These are phyloP conservation scores for Camillea tinctor DNA, from an alignment of 2,329 filamentous ascomycete species.

Conservation along the genomic window DNA sequence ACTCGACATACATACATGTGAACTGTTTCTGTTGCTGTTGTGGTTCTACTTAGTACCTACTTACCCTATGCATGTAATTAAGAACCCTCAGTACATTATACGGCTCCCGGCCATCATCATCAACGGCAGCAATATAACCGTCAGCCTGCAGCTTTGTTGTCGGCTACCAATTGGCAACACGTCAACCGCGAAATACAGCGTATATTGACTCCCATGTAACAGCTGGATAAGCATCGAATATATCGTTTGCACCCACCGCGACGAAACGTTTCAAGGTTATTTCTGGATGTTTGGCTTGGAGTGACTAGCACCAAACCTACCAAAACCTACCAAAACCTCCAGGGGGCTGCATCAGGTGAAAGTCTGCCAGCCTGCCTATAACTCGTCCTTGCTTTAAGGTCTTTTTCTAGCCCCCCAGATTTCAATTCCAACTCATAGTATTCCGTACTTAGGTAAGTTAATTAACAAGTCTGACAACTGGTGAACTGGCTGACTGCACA, in stretches of 20 bases:
- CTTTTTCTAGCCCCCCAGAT: no score
- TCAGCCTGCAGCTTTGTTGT: background rate
- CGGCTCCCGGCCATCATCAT: background rate
- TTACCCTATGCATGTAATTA: background rate
- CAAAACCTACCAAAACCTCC: no score
- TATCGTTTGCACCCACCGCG: background rate
- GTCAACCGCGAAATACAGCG: background rate
- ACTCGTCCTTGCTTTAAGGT: no score
- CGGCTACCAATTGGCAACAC: background rate
- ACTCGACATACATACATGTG: no score
- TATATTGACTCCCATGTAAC: background rate
- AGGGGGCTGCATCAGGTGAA: background rate
- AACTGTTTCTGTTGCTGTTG: background rate
- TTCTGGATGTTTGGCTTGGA: background rate
- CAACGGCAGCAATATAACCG: background rate
- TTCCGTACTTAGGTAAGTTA: no score
- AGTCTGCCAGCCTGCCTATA: background rate
- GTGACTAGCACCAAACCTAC: no score
- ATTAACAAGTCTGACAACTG: background rate
- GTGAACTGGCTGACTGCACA: no score
- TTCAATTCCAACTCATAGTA: no score
- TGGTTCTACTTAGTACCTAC: no score
- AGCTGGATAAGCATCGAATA: background rate
- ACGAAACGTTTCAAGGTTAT: slow-evolving; percentile 6
- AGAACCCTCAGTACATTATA: background rate